phyloP scores from a whole-genome alignment of 768 basidiomycete species.

The Tulasnella sp. region DNA sequence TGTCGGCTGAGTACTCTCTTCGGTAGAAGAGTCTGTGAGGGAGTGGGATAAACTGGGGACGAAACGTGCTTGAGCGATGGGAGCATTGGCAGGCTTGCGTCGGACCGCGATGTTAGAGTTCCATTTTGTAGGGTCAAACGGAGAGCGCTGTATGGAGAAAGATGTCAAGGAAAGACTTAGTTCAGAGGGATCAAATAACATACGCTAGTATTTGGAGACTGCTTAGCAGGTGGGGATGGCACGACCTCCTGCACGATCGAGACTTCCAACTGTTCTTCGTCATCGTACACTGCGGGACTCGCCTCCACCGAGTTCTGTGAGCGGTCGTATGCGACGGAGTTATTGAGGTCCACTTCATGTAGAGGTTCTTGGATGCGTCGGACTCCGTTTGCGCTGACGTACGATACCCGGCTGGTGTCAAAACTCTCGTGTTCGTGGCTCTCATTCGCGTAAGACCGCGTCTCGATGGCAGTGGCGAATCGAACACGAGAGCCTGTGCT shows the following conservation, averaged over 20 bases:
- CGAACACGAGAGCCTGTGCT: slow-evolving; percentile 7
- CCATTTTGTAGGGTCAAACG: slow-evolving; percentile 11
- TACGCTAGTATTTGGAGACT: neutral
- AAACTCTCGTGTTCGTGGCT: neutral
- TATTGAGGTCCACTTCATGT: slow-evolving; percentile 1
- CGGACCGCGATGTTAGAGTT: slow-evolving; percentile 1
- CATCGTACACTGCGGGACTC: neutral
- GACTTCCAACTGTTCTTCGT: slow-evolving; percentile 1
- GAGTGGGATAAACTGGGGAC: neutral
- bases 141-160: neutral
- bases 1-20: neutral
- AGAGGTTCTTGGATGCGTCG: neutral
- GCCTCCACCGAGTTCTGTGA: neutral
- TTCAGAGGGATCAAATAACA: neutral
- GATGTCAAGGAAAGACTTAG: neutral
- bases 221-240: too few relatives aligned
- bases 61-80: neutral
- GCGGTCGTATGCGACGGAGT: neutral
- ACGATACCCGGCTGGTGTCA: slow-evolving; percentile 4
- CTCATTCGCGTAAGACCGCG: neutral
- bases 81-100: neutral
- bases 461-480: slow-evolving; percentile 5
- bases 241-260: neutral
- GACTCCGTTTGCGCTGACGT: neutral
- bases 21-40: neutral